These are phyloP conservation scores for Hippophae tibetana DNA, from an alignment of 306 rosid genomes.

Conservation along the genomic window DNA sequence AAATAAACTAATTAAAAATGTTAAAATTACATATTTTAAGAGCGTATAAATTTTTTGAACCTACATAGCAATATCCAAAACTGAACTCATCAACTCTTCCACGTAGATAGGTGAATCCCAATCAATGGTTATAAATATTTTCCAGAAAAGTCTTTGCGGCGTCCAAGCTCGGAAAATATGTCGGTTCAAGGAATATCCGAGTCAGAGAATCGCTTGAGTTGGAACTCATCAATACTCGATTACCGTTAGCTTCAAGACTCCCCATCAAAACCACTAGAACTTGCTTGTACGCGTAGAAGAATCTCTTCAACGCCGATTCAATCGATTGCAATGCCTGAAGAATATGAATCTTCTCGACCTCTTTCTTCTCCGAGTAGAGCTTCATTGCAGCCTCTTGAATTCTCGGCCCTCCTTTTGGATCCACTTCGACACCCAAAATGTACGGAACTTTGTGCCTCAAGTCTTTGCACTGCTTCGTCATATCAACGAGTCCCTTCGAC, in stretches of 20 bases:
- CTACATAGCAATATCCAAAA: no score
- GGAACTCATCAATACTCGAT: slow-evolving; percentile 41
- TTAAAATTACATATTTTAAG: no score
- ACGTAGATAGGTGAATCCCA: no score
- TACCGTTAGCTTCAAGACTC: slow-evolving; percentile 69
- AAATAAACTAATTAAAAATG: no score
- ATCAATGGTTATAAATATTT: slow-evolving; percentile 27
- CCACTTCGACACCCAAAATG: slow-evolving; percentile 71
- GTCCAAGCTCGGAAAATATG: slow-evolving; percentile 86
- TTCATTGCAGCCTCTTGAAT: slow-evolving; percentile 91
- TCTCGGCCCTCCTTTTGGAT: slow-evolving; percentile 88
- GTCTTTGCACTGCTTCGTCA: slow-evolving; percentile 54
- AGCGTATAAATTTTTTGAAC: no score
- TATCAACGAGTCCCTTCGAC: slow-evolving; percentile 53
- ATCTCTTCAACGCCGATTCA: slow-evolving; percentile 65
- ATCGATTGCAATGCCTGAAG: slow-evolving; percentile 68
- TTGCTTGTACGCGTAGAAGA: slow-evolving; percentile 72
- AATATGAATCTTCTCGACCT: slow-evolving; percentile 46
- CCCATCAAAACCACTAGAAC: slow-evolving; percentile 65
- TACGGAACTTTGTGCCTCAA: slow-evolving; percentile 63
- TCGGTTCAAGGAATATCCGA: slow-evolving; percentile 66
- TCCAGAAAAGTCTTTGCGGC: slow-evolving; percentile 90
- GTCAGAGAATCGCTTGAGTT: slow-evolving; percentile 66
- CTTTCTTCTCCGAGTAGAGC: slow-evolving; percentile 49
- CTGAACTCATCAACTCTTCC: no score